Evolutionary conservation across 2,329 filamentous ascomycete genomes (phyloP).

Genomic region (Fusarium sp.): DNA sequence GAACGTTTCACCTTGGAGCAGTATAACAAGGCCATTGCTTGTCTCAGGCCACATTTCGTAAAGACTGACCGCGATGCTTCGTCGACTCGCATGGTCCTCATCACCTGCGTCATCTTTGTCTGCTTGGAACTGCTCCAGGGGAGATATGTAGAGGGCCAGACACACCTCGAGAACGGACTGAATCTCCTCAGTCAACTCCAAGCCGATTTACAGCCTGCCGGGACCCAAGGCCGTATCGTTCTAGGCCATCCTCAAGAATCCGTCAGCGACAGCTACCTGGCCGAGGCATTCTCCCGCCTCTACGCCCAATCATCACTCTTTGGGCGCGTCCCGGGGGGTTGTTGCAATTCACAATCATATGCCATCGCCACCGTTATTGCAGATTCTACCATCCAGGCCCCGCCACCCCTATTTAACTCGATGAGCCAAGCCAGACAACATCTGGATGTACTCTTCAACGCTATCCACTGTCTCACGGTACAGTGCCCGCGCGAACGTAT

Average conservation of each 20-base stretch:
- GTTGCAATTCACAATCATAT: not conserved
- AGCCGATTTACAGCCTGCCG: not conserved
- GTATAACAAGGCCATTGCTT: not conserved
- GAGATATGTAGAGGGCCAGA: not conserved
- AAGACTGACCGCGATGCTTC: not conserved
- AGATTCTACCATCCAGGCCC: not conserved
- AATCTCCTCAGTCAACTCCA: not conserved
- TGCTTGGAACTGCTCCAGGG: not conserved
- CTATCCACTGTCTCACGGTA: not conserved
- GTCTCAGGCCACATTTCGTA: not conserved
- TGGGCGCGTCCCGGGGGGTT: not conserved
- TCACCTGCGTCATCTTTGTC: not conserved
- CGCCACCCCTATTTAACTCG: not conserved
- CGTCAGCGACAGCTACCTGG: not conserved
- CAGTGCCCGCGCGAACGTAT: not conserved
- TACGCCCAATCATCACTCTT: not conserved
- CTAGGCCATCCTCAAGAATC: not conserved
- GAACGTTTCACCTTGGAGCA: not conserved
- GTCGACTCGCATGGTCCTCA: not conserved
- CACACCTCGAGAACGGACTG: not conserved
- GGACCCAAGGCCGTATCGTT: not conserved
- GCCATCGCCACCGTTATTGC: not conserved
- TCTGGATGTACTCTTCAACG: not conserved
- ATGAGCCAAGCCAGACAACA: not conserved
- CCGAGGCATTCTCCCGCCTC: not conserved